These are phyloP conservation scores for Cladosporium cucumerinum DNA, from an alignment of 2,329 filamentous ascomycete species.

Conservation along the genomic window DNA sequence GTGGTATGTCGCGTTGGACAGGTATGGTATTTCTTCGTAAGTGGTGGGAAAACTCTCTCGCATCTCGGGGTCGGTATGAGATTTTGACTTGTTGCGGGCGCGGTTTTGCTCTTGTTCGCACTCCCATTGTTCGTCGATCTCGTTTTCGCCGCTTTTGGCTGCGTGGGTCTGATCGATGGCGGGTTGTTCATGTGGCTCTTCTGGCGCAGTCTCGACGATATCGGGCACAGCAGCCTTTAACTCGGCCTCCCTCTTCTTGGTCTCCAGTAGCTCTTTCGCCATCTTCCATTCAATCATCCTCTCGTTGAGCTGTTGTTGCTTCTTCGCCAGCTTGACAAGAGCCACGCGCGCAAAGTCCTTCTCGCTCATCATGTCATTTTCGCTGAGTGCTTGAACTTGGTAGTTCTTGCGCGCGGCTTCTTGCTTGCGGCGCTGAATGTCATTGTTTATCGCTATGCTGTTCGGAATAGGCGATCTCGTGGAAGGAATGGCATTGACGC, in stretches of 20 bases:
- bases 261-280: background rate
- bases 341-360: background rate
- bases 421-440: background rate
- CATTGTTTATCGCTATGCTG: background rate
- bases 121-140: conserved; percentile 1
- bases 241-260: background rate
- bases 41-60: background rate
- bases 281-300: background rate
- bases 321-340: background rate
- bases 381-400: background rate
- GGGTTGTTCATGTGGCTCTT: background rate
- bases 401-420: conserved; percentile 1
- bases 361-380: background rate
- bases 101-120: conserved; percentile 2
- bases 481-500: background rate
- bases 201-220: background rate
- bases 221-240: background rate
- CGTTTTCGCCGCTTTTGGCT: background rate
- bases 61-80: background rate
- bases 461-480: background rate
- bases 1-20: background rate
- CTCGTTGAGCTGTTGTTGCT: background rate
- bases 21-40: background rate
- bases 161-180: background rate
- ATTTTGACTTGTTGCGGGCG: background rate